A percentile compares a stretch with the other conserved stretches of the same genome.
phyloP scores from a whole-genome alignment of 208 protist species.

The Strigomonas culicis region DNA sequence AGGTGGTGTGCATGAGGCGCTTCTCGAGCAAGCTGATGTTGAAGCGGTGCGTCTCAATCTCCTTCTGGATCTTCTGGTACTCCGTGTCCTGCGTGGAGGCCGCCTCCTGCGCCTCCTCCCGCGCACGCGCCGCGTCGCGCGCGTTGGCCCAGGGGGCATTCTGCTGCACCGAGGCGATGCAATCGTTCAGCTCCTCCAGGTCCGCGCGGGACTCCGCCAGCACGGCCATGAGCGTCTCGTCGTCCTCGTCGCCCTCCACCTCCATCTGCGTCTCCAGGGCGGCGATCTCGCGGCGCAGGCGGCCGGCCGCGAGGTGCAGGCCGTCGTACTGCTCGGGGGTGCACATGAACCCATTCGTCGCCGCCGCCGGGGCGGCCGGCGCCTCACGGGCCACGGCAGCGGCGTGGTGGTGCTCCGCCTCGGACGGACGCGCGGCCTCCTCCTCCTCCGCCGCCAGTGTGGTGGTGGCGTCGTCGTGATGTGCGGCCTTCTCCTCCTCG shows the following conservation, averaged over 20 bases:
- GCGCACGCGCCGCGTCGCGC: conserved; percentile 48
- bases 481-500: neutral
- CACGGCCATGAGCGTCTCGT: conserved; percentile 92
- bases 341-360: conserved; percentile 51
- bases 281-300: conserved; percentile 78
- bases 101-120: conserved; percentile 31
- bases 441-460: neutral
- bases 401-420: neutral
- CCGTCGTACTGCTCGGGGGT: conserved; percentile 90
- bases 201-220: conserved; percentile 81
- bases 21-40: conserved; percentile 77
- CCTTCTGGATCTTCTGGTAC: conserved; percentile 45
- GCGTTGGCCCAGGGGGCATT: conserved; percentile 64
- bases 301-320: conserved; percentile 67
- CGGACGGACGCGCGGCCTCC: neutral
- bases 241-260: conserved; percentile 77
- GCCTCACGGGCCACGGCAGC: conserved; percentile 1
- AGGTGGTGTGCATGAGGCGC: conserved; percentile 72
- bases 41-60: conserved; percentile 75
- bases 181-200: conserved; percentile 87
- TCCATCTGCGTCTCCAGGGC: conserved; percentile 82
- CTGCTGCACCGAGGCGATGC: conserved; percentile 68
- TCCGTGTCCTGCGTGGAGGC: conserved; percentile 18
- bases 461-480: neutral
- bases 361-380: neutral